These are phyloP conservation scores for Globisporangium takayamanum DNA, from an alignment of 352 stramenopile species.

Conservation along the genomic window DNA sequence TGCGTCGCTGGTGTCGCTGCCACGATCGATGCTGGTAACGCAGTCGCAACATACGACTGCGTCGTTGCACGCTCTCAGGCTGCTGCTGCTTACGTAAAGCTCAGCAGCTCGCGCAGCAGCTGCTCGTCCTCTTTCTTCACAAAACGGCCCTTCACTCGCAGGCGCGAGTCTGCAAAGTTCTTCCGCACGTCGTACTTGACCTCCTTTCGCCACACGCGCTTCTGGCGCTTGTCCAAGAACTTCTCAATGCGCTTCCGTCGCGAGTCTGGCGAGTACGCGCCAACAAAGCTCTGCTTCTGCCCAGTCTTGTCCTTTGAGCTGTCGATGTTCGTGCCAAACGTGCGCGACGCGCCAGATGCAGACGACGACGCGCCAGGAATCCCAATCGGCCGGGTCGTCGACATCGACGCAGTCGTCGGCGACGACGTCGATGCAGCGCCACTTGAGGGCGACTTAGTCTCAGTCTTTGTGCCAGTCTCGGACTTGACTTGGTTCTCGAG, in stretches of 20 bases:
- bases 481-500: conserved; percentile 69
- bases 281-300: conserved; percentile 86
- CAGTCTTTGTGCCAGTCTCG: conserved; percentile 32
- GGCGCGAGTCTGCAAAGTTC: conserved; percentile 96
- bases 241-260: conserved; percentile 90
- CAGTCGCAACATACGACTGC: no score
- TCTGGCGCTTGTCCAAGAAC: conserved; percentile 94
- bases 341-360: conserved; percentile 19
- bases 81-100: conserved; percentile 57
- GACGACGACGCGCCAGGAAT: conserved; percentile 55
- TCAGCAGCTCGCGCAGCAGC: conserved; percentile 76
- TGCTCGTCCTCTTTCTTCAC: conserved; percentile 97
- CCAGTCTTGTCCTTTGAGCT: conserved; percentile 40
- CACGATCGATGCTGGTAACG: not conserved
- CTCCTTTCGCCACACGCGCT: conserved; percentile 92
- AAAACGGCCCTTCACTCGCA: conserved; percentile 96
- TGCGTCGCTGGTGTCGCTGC: not conserved
- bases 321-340: conserved; percentile 35
- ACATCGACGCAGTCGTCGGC: conserved; percentile 27
- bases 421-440: conserved; percentile 7
- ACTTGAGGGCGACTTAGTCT: conserved; percentile 22
- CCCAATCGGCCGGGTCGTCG: conserved; percentile 71
- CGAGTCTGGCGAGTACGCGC: conserved; percentile 93
- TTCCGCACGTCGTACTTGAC: conserved; percentile 98
- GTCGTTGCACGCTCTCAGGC: no score